Conservation (phyloP, 306 rosid species). For the Lathyrus aphaca region DNA sequence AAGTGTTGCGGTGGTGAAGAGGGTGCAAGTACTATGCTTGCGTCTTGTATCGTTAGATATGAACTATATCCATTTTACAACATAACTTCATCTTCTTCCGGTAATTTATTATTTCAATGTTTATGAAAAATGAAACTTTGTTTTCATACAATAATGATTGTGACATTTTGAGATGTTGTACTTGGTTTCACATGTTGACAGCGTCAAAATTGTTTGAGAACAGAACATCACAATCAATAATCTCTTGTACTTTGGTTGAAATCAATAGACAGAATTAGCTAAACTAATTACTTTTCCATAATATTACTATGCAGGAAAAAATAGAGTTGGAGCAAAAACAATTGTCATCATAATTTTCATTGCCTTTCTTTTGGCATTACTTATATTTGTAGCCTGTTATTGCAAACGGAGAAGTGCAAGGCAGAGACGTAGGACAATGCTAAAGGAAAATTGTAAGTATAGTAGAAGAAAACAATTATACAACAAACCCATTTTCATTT, state of each 20-base stretch:
- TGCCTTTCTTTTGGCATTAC: constrained; percentile 4
- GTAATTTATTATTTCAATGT: not conserved
- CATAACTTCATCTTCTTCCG: not conserved
- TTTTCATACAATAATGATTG: no score
- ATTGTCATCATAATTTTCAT: constrained; percentile 34
- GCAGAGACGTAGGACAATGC: constrained; percentile 11
- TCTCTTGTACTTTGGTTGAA: no score
- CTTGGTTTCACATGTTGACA: no score
- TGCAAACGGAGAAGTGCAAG: constrained; percentile 29
- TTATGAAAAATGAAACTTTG: no score
- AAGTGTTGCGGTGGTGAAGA: constrained; percentile 27
- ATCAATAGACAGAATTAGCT: not conserved
- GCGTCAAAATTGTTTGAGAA: no score
- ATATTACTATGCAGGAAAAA: constrained; percentile 38
- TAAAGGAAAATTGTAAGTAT: constrained; percentile 39
- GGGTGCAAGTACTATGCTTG: constrained; percentile 35
- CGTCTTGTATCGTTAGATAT: constrained; percentile 41
- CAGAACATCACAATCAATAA: no score
- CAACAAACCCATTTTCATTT: not conserved
- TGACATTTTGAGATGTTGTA: no score
- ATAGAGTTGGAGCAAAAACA: not conserved
- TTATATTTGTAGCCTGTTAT: constrained; percentile 24
- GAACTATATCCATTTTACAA: constrained; percentile 41
- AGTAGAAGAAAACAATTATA: not conserved
- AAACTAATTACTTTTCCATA: not conserved